Conservation (phyloP, 768 basidiomycete genomes). For the Lactarius trivialis region DNA sequence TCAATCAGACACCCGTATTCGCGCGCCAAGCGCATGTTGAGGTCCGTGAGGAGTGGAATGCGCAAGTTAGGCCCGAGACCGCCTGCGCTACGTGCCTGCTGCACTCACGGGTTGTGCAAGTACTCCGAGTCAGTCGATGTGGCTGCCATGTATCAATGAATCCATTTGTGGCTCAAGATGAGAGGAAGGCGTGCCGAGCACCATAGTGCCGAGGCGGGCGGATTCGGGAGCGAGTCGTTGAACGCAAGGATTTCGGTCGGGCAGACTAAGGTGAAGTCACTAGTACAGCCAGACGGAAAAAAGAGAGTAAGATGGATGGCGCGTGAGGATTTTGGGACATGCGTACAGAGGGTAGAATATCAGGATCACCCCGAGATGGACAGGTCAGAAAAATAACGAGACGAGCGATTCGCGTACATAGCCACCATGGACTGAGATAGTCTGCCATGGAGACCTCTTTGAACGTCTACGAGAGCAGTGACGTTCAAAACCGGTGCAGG, state of each 20-base stretch:
- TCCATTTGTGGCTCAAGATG: background rate
- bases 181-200: constrained; percentile 55
- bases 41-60: constrained; percentile 78
- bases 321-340: background rate
- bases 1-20: constrained; percentile 88
- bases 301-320: background rate
- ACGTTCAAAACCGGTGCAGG: constrained; percentile 75
- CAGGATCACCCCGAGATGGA: constrained; percentile 66
- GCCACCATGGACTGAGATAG: constrained; percentile 76
- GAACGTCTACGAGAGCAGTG: constrained; percentile 73
- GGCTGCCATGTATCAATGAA: constrained; percentile 35
- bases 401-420: constrained; percentile 22
- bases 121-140: constrained; percentile 89
- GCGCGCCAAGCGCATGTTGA: constrained; percentile 69
- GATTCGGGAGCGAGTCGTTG: constrained; percentile 81
- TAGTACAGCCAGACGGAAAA: too few relatives aligned
- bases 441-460: constrained; percentile 67
- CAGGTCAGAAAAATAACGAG: constrained; percentile 4
- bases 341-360: constrained; percentile 91
- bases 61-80: constrained; percentile 86
- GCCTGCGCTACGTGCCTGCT: constrained; percentile 74
- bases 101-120: constrained; percentile 83
- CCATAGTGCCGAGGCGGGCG: constrained; percentile 61
- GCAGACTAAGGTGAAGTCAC: constrained; percentile 87
- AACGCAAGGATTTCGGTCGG: constrained; percentile 94